A percentile compares a stretch with the other conserved stretches of the same genome.
Conservation (phyloP, 1,284 basidiomycete species). For the Sporisorium exsertum region DNA sequence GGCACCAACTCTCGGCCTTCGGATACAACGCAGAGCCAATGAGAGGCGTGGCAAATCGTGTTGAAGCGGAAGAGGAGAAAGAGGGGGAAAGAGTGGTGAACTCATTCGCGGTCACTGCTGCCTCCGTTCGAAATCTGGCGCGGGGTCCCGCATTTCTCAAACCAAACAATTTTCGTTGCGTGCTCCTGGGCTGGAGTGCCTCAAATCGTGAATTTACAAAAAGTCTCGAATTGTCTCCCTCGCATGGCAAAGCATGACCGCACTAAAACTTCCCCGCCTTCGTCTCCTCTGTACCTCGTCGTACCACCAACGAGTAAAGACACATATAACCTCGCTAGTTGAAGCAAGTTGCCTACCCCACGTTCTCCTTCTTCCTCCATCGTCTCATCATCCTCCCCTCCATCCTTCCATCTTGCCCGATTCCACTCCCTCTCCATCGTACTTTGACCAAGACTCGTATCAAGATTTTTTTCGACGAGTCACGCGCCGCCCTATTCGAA, state of each 20-base stretch:
- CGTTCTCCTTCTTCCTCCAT: slow-evolving; percentile 12
- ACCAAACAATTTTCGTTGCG: too few relatives aligned
- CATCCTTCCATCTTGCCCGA: slow-evolving; percentile 2
- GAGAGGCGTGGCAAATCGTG: background rate
- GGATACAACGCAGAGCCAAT: background rate
- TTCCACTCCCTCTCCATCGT: background rate
- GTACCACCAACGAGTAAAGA: background rate
- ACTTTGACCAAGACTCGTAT: background rate
- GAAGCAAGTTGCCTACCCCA: background rate
- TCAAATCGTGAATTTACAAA: too few relatives aligned
- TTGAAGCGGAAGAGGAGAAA: too few relatives aligned
- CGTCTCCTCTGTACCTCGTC: background rate
- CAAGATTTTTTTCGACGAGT: slow-evolving; percentile 3
- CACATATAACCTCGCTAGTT: slow-evolving; percentile 18
- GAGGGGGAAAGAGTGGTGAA: too few relatives aligned
- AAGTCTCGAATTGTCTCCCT: too few relatives aligned
- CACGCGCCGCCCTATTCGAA: background rate
- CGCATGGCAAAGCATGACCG: too few relatives aligned
- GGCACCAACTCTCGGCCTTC: background rate
- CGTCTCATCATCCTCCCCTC: background rate
- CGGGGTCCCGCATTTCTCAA: slow-evolving; percentile 2
- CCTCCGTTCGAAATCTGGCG: too few relatives aligned
- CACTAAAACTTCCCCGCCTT: slow-evolving; percentile 11
- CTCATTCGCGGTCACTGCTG: too few relatives aligned
- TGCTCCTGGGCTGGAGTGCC: too few relatives aligned